Evolutionary conservation across 2,329 filamentous ascomycete genomes (phyloP), one percentile per base, ranked within the genome.

Genomic region (Epichloe baconii): DNA sequence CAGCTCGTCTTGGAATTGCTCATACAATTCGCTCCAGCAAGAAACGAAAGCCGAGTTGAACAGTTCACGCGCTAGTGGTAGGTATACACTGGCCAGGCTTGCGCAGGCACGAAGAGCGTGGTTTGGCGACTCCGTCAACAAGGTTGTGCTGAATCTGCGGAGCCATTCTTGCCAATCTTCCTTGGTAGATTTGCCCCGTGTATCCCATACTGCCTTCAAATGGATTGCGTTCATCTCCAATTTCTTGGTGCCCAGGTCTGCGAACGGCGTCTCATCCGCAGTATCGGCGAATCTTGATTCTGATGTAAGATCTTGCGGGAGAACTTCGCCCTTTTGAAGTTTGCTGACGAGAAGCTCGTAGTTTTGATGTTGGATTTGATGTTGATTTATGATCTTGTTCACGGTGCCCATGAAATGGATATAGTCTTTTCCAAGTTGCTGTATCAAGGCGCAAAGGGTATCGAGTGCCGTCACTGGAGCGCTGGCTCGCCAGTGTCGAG

Each of bases 151-250:
- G 69, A 98, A 95, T 31, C 91, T 80, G 54, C 94, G 82, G 68
- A 98, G 88, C 93, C 93, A 99, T 66, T 99, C 93, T 61, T 95
- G 88, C 93, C 93, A 99, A 68, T 99, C 93, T 64, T 99, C 93
- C 61, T 90, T 89, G 10, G 93, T 99, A 0, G 91, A 96, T 64
- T 96, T 96, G 54, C 94, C 89, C 53, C 85, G 89, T 0, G 94
- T 93, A 60, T 97, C 93, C 93, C 93, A 99, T 0, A 94, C 93
- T 56, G 86, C 85, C 68, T 97, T 96, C 21, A 99, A 74, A 72
- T 98, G 94, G 56, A 97, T 90, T 48, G 95, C 89, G 59, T 98
- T 99, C 67, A 97, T 91, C 55, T 95, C 89, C 36, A 97, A 77
- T 68, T 97, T 97, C 74, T 95, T 96, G 12, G 86, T 87, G 2